Base-by-base conservation (phyloP, 1,139 yeast species). In the Scheffersomyces titani region DNA sequence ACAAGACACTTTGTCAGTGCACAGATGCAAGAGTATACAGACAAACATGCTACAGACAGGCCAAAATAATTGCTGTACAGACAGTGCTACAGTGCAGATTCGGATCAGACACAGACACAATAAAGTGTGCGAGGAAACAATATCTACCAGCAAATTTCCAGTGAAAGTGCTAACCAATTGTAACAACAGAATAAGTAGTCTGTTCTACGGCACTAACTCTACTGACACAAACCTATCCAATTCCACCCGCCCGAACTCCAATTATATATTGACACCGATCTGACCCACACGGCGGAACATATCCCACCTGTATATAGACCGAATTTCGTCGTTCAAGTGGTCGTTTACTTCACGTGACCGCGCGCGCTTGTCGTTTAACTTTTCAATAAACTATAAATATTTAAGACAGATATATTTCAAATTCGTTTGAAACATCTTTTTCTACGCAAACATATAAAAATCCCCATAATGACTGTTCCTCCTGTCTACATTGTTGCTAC, bases 401-500 rank as follows among this genome's bases (percentile, higher is more conserved):
- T 2, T 30, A 30, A 30, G 40, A 30, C 40, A 30, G 13, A 24
- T 30, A 30, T 30, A 16, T 30, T 30, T 30, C 40, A 30, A 30
- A 9, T 30, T 30, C 40, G 13, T 30, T 30, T 30, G 40, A 13
- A 30, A 30, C 40, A 30, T 30, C 6, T 9, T 30, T 30, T 30
- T 11, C 40, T 46, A 46, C 11, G 20, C 49, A 19, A 19, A 7
- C 36, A 30, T 50, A 50, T 36, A 40, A 20, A 19, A 16, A 13
- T 18, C 16, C 19, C 19, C 47, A n/a, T n/a, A 20, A 52, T 49
- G 47, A 59, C 56, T 56, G 52, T 54, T 54, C 57, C 58, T 57
- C 55, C 87, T 64, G 99, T 92, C 49, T 94, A 92, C 76, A 92
- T 94, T 71, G 98, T 92, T 58, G 78, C 97, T 46, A 83, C 92